Percentiles rank a stretch among this genome's conserved stretches.
Evolutionary conservation across 1,284 basidiomycete genomes (phyloP).

Genomic region (Tylopilus orsonianus): DNA sequence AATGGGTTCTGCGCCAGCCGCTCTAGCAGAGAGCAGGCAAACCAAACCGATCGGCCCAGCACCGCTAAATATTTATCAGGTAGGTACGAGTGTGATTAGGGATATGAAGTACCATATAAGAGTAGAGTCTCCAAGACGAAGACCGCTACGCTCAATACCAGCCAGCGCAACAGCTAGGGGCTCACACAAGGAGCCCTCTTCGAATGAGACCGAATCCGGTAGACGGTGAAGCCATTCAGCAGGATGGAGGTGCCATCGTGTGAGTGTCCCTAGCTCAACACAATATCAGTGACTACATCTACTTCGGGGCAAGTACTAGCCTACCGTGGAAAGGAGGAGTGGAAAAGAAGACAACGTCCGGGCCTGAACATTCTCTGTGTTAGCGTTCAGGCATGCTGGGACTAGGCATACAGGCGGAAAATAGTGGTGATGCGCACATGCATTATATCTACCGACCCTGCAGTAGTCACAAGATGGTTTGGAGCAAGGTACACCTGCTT

Average conservation of each 20-base stretch:
- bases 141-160: conserved; percentile 58
- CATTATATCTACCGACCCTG: conserved; percentile 60
- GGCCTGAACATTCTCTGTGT: conserved; percentile 31
- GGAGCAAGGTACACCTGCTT: conserved; percentile 63
- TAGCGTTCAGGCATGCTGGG: conserved; percentile 3
- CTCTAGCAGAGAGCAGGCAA: conserved; percentile 75
- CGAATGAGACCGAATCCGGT: conserved; percentile 56
- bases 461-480: conserved; percentile 57
- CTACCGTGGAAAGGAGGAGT: conserved; percentile 63
- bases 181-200: conserved; percentile 64
- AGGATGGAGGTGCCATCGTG: conserved; percentile 61
- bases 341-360: conserved; percentile 64
- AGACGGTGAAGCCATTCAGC: conserved; percentile 64
- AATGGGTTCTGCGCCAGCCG: conserved; percentile 75
- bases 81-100: neutral
- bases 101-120: conserved; percentile 49
- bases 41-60: conserved; percentile 89
- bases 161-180: conserved; percentile 62
- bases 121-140: conserved; percentile 59
- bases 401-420: too few relatives aligned
- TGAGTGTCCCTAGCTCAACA: conserved; percentile 48
- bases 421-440: conserved; percentile 36
- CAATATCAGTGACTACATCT: neutral
- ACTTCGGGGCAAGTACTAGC: conserved; percentile 3
- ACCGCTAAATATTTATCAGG: conserved; percentile 41